phyloP scores from a whole-genome alignment of 176 grass and related monocot species.

The Phoenix dactylifera region DNA sequence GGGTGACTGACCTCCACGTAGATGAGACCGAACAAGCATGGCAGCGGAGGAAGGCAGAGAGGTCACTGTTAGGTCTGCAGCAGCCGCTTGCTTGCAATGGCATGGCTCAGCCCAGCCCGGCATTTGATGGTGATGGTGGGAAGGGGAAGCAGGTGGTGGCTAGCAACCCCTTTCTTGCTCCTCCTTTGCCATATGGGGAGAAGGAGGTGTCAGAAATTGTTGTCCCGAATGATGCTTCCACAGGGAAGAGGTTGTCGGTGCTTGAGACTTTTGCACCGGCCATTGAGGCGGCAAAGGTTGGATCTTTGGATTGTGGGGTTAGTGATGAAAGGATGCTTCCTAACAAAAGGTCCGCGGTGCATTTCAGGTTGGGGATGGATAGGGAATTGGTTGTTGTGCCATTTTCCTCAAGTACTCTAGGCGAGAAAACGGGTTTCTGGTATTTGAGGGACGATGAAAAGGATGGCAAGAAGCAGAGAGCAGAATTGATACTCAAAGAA shows the following conservation, averaged over 20 bases:
- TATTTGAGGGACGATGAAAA: constrained; percentile 60
- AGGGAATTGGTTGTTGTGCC: constrained; percentile 23
- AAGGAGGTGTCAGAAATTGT: constrained; percentile 44
- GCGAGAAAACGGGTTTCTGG: constrained; percentile 39
- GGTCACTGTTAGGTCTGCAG: constrained; percentile 66
- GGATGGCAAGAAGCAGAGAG: constrained; percentile 59
- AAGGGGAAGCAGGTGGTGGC: constrained; percentile 51
- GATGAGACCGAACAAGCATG: constrained; percentile 44
- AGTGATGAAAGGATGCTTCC: constrained; percentile 38
- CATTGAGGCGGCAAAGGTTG: constrained; percentile 39
- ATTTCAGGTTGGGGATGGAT: constrained; percentile 47
- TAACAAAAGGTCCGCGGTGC: constrained; percentile 45
- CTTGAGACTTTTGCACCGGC: constrained; percentile 63
- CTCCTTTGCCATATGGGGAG: constrained; percentile 38
- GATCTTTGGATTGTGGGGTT: constrained; percentile 32
- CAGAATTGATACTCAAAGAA: constrained; percentile 64
- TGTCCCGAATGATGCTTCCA: constrained; percentile 19
- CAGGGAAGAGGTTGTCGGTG: constrained; percentile 35
- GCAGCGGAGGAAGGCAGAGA: constrained; percentile 66
- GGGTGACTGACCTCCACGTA: constrained; percentile 23
- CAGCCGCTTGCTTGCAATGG: constrained; percentile 37
- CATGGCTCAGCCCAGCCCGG: constrained; percentile 24
- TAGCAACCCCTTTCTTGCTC: constrained; percentile 56
- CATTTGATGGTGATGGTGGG: constrained; percentile 1
- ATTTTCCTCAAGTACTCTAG: constrained; percentile 24